These are phyloP conservation scores for Eleusine coracana DNA, from an alignment of 176 grass and related monocot species.

Conservation along the genomic window DNA sequence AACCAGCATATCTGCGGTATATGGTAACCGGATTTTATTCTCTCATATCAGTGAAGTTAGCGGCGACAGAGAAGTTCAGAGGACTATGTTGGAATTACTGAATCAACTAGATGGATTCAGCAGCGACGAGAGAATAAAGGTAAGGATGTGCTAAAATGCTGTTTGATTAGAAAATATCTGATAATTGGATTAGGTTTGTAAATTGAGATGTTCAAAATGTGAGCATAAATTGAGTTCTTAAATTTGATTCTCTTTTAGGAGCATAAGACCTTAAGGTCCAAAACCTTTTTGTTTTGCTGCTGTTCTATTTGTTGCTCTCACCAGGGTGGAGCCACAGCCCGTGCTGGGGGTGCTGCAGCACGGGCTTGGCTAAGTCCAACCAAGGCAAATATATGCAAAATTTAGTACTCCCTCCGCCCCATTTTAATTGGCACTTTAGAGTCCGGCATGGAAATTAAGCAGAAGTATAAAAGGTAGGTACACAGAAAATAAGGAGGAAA, in stretches of 20 bases:
- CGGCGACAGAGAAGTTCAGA: conserved; percentile 78
- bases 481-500: too few relatives aligned
- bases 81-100: conserved; percentile 82
- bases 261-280: not conserved
- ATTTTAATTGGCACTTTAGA: too few relatives aligned
- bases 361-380: too few relatives aligned
- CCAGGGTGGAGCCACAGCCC: too few relatives aligned
- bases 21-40: not conserved
- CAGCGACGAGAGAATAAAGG: conserved; percentile 81
- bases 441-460: too few relatives aligned
- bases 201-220: not conserved
- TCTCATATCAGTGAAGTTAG: conserved; percentile 69
- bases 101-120: conserved; percentile 88
- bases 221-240: not conserved
- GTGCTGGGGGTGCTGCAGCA: too few relatives aligned
- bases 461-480: too few relatives aligned
- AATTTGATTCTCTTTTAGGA: not conserved
- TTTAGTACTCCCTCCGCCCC: too few relatives aligned
- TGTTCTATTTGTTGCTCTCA: not conserved
- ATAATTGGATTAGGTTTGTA: not conserved
- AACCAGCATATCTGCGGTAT: conserved; percentile 3
- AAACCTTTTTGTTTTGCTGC: not conserved
- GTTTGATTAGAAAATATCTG: not conserved
- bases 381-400: too few relatives aligned
- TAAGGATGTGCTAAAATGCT: conserved; percentile 18